Conservation (phyloP, 2,329 filamentous ascomycete genomes). For the Volutella citrinella region DNA sequence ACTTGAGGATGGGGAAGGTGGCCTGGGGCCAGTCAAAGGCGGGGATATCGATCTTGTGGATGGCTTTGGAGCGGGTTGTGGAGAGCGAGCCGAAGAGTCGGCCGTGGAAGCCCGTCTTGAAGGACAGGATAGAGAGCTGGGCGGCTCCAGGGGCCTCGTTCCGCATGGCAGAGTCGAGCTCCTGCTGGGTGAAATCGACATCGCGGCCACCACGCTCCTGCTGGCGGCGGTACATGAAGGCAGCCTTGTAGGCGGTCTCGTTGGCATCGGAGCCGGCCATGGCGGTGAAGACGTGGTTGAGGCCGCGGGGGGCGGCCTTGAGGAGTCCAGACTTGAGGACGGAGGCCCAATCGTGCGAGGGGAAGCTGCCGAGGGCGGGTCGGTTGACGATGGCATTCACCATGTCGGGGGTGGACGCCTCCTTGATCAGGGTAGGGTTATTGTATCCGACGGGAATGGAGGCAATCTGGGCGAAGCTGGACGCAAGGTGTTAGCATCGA, state of each 20-base stretch:
- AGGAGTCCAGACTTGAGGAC: conserved; percentile 79
- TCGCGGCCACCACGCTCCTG: conserved; percentile 73
- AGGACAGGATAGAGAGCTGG: conserved; percentile 78
- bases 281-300: conserved; percentile 87
- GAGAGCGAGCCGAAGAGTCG: conserved; percentile 84
- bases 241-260: conserved; percentile 91
- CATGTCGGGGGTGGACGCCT: conserved; percentile 76
- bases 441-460: conserved; percentile 93
- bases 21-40: conserved; percentile 95
- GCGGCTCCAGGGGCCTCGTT: conserved; percentile 77
- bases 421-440: conserved; percentile 71
- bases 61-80: conserved; percentile 87
- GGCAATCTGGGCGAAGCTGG: conserved; percentile 83
- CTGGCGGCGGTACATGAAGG: conserved; percentile 88
- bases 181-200: conserved; percentile 76
- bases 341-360: conserved; percentile 76
- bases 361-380: conserved; percentile 88
- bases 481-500: conserved; percentile 14
- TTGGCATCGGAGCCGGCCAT: conserved; percentile 90
- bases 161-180: conserved; percentile 72
- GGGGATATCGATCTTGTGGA: conserved; percentile 93
- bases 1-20: conserved; percentile 80
- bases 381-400: conserved; percentile 78
- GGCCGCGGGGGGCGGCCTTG: conserved; percentile 75
- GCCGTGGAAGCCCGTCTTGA: conserved; percentile 86